Evolutionary conservation across 2,329 filamentous ascomycete species (phyloP).

Genomic region (Fusarium annulatum): DNA sequence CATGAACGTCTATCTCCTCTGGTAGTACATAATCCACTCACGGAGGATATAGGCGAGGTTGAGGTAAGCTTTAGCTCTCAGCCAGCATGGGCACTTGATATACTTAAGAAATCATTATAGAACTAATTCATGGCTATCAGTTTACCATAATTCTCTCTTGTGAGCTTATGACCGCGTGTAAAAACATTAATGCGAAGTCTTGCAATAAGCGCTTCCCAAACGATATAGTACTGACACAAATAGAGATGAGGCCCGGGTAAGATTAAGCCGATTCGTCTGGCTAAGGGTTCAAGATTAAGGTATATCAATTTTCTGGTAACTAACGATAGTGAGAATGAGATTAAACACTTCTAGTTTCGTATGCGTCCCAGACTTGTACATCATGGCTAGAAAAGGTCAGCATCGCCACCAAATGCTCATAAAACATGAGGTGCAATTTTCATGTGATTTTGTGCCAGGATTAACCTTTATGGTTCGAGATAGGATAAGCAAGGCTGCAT

Average conservation of each 20-base stretch:
- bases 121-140: too few relatives aligned
- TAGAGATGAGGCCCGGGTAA: too few relatives aligned
- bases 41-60: rapidly evolving
- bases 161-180: rapidly evolving
- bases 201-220: neutral
- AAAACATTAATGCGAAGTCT: neutral
- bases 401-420: neutral
- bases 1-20: rapidly evolving
- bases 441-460: rapidly evolving
- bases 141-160: rapidly evolving
- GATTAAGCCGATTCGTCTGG: too few relatives aligned
- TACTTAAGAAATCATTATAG: rapidly evolving
- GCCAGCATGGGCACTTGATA: neutral
- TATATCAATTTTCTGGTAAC: rapidly evolving
- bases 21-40: rapidly evolving
- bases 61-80: neutral
- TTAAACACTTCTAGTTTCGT: neutral
- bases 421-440: too few relatives aligned
- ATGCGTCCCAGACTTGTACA: neutral
- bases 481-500: rapidly evolving
- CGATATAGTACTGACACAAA: too few relatives aligned
- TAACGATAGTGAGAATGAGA: rapidly evolving
- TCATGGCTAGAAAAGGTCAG: neutral
- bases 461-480: neutral
- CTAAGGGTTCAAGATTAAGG: too few relatives aligned